These are phyloP conservation scores for Picochlorum costavermella DNA, from an alignment of 139 green algal species.

Conservation along the genomic window DNA sequence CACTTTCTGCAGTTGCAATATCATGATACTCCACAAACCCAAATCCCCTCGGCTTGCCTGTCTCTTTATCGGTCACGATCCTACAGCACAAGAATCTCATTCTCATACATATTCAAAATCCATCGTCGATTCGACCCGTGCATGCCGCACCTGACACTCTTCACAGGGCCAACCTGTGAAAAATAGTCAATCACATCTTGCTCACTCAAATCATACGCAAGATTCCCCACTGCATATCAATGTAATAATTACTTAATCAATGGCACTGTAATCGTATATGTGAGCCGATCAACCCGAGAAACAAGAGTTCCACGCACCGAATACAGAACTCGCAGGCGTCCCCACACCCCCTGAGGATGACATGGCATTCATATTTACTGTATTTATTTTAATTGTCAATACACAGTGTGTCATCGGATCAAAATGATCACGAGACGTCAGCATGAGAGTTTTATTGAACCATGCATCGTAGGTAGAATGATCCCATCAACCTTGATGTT, in stretches of 20 bases:
- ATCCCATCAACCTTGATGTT: background rate
- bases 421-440: too few relatives aligned
- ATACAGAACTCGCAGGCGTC: conserved; percentile 4
- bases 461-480: too few relatives aligned
- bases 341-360: background rate
- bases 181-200: conserved; percentile 37
- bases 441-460: too few relatives aligned
- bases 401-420: too few relatives aligned
- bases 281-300: background rate
- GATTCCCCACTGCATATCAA: conserved; percentile 25
- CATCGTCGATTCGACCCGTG: background rate
- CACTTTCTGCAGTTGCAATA: conserved; percentile 71
- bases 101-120: background rate
- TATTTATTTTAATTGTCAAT: too few relatives aligned
- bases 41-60: conserved; percentile 88
- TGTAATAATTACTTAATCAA: conserved; percentile 1
- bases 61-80: conserved; percentile 86
- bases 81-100: conserved; percentile 32
- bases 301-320: background rate
- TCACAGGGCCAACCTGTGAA: conserved; percentile 28
- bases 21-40: conserved; percentile 93
- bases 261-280: background rate
- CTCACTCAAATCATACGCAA: conserved; percentile 29
- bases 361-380: too few relatives aligned
- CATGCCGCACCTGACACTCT: conserved; percentile 18